Percentiles rank a stretch among this genome's conserved stretches.
Conservation (phyloP, 176 grass and related monocot species). For the Paspalum vaginatum region DNA sequence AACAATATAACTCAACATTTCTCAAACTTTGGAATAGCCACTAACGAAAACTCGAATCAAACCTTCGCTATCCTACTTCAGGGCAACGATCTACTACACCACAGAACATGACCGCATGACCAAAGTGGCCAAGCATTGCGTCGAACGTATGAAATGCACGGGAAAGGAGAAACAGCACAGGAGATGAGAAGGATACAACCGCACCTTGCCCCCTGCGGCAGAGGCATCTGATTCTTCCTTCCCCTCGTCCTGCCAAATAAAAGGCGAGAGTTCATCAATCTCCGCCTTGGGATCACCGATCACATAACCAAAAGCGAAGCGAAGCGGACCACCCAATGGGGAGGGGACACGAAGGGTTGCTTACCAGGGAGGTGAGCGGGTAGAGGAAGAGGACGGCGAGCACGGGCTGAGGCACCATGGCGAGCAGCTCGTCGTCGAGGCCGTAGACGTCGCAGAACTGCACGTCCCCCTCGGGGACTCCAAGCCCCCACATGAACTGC, state of each 20-base stretch:
- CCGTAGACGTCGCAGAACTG: conserved; percentile 98
- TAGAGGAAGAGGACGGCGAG: conserved; percentile 96
- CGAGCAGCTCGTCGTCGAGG: conserved; percentile 85
- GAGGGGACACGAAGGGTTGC: neutral
- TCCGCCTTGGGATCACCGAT: neutral
- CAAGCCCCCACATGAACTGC: conserved; percentile 94
- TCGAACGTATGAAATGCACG: neutral
- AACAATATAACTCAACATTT: neutral
- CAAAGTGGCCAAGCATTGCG: neutral
- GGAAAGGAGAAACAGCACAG: neutral
- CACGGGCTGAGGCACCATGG: conserved; percentile 90
- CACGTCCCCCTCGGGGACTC: conserved; percentile 59
- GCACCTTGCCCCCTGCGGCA: conserved; percentile 37
- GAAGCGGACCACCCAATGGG: too few relatives aligned
- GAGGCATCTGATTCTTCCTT: conserved; percentile 35
- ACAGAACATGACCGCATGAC: neutral
- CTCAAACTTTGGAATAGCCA: neutral
- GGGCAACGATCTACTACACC: neutral
- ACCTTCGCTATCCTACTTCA: neutral
- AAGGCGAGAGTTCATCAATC: neutral
- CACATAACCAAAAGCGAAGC: neutral
- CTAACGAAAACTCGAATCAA: neutral
- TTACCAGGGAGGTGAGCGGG: conserved; percentile 64
- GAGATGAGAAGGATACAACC: neutral
- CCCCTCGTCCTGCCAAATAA: conserved; percentile 36